Evolutionary conservation across 768 basidiomycete species (phyloP), one percentile per base, ranked within the genome.

Genomic region (Mycena chlorophos): DNA sequence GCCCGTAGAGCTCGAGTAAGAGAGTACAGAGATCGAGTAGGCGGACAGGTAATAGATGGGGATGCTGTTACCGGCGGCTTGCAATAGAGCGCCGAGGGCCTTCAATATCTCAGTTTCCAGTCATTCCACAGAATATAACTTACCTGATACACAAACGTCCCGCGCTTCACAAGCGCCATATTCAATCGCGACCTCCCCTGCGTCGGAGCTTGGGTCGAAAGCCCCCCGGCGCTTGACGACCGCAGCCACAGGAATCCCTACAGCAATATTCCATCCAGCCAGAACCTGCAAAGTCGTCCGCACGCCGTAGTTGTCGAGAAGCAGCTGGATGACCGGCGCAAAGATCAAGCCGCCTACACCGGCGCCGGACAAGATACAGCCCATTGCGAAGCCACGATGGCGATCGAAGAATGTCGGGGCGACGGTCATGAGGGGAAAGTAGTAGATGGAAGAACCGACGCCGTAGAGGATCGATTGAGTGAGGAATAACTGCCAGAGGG

Each of bases 311-410:
- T 62, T 68, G 19, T 68, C 66, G 20, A 78, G 55, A 1, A 78
- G 65, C 1, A 60, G 5, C 45, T 74, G 73, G 5, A 74, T 63
- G 4, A 74, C 74, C 0, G 73, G 75, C 0, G 77, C 74, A 23
- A 78, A 67, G 6, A 78, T 72, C 4, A 79, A 69, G 3, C 77
- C 77, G 19, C 78, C 78, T 2, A 75, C 63, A 2, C 76, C 76
- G 8, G 67, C 68, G 3, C 76, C 77, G 0, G 77, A 67, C 17
- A 77, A 71, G 10, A 78, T 70, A 54, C 75, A 56, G 0, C 76
- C 76, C 71, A 78, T 73, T 0, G 78, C 78, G 30, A 76, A 73
- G 16, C 76, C 78, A 6, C 77, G 73, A 50, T 77, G 72, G n/a
- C 70, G 66, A 53, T 75, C 74, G 48, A 78, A 79, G 60, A 72